Conservation (phyloP, 768 basidiomycete species). For the Pholiota microspora region DNA sequence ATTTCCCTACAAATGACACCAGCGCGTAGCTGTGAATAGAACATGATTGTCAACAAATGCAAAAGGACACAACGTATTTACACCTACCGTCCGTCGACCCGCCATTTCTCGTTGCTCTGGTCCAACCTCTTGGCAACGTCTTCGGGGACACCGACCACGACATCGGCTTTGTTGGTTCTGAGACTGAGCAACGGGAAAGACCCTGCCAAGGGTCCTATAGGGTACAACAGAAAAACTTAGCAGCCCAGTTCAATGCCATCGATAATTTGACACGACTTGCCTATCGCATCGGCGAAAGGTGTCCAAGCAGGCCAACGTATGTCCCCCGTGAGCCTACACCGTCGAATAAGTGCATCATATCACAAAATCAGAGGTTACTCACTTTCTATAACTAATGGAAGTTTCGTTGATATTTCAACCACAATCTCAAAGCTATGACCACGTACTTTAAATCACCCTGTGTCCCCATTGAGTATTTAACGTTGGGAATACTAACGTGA, state of each 20-base stretch:
- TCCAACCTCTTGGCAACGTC: conserved; percentile 71
- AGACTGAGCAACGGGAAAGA: conserved; percentile 81
- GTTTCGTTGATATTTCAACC: not conserved
- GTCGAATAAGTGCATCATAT: too few relatives aligned
- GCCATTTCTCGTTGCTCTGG: conserved; percentile 65
- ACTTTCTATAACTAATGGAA: conserved; percentile 58
- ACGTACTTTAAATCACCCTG: conserved; percentile 90
- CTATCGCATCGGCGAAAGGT: conserved; percentile 70
- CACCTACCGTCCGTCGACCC: conserved; percentile 74
- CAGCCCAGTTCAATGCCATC: conserved; percentile 11
- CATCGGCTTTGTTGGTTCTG: conserved; percentile 95
- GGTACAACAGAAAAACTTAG: conserved; percentile 8
- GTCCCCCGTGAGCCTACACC: conserved; percentile 86
- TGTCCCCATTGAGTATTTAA: conserved; percentile 1
- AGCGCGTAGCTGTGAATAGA: conserved; percentile 39
- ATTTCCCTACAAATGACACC: conserved; percentile 29
- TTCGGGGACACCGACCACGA: conserved; percentile 77
- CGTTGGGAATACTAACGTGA: not conserved
- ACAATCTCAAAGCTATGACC: not conserved
- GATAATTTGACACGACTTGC: conserved; percentile 29
- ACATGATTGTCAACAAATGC: not conserved
- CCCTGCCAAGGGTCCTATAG: conserved; percentile 80
- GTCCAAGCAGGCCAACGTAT: conserved; percentile 84
- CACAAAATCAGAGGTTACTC: conserved; percentile 1
- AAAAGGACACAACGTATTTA: not conserved